Evolutionary conservation across 2,329 filamentous ascomycete genomes (phyloP).

Genomic region (Chalaropsis ovoidea): DNA sequence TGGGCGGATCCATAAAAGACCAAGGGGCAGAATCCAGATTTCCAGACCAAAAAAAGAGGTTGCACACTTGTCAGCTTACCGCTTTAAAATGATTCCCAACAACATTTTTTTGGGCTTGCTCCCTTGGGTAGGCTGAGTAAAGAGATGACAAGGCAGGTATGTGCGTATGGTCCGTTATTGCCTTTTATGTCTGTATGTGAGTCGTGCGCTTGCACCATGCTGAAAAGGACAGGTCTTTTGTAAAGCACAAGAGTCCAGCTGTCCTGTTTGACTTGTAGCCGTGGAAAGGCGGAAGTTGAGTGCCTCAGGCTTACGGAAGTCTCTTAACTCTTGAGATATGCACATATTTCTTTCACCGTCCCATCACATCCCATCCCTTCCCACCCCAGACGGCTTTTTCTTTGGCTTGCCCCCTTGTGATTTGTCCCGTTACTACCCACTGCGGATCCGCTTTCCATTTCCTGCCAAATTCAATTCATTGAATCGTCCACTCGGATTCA

Average conservation of each 20-base stretch:
- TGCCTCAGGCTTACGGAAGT: conserved; percentile 1
- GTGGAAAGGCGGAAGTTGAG: not conserved
- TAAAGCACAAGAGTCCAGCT: not conserved
- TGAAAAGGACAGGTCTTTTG: not conserved
- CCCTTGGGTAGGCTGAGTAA: conserved; percentile 5
- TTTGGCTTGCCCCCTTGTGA: conserved; percentile 1
- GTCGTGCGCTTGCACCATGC: not conserved
- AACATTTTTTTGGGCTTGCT: conserved; percentile 12
- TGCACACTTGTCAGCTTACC: conserved; percentile 10
- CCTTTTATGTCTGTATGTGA: not conserved
- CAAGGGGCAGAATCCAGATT: not conserved
- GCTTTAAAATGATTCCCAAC: conserved; percentile 9
- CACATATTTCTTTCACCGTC: not conserved
- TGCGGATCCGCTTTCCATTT: conserved; percentile 23
- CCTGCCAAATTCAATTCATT: conserved; percentile 23
- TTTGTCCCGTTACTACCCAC: conserved; percentile 24
- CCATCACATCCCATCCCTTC: not conserved
- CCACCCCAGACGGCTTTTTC: not conserved
- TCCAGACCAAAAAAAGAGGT: not conserved
- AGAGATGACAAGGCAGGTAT: not conserved
- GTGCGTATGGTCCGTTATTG: not conserved
- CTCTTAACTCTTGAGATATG: not conserved
- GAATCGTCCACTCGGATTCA: conserved; percentile 1
- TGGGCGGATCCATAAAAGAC: not conserved
- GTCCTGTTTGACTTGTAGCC: not conserved